Evolutionary conservation across 768 basidiomycete species (phyloP), one percentile per base, ranked within the genome.

Genomic region (Naganishia vishniacii): DNA sequence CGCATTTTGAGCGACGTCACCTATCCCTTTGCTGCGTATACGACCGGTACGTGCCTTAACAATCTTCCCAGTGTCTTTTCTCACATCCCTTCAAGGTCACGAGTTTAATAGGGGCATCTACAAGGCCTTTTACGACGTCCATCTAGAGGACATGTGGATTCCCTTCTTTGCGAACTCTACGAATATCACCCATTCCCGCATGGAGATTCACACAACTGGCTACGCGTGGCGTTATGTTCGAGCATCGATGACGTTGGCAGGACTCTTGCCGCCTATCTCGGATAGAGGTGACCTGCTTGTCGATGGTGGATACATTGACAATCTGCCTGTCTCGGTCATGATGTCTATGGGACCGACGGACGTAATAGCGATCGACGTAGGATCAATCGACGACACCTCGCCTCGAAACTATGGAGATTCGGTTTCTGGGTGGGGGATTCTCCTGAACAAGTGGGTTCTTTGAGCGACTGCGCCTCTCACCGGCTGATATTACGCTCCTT

Each of bases 111-210:
- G 95, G 46, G 85, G 88, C 7, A 85, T 98, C 64, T 98, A 75
- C 65, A 71, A 90, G 84, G 85, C 89, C 18, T 94, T 95, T 75
- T 94, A 91, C 70, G 91, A 90, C 76, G 84, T 92, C 44, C 92
- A 97, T 37, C 78, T 81, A 48, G 80, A 81, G 65, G 93, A 95
- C 78, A 94, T 95, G 89, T 98, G 94, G 95, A 81, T 99, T 6
- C 95, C 94, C 4, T 97, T 85, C 80, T 98, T 94, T 79, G 95
- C 92, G 78, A 98, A 98, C 71, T 90, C 94, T 2, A 94, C 95
- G 20, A 97, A 97, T 71, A 95, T 99, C 75, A 91, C 87, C 59
- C 90, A 89, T 47, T 95, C 91, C 9, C 83, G 86, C 9, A 98
- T 98, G 91, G 92, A 98, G 72, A 86, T 98, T 45, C 95, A 99